A percentile compares a stretch with the other conserved stretches of the same genome.
Evolutionary conservation across 495 filamentous ascomycete species (phyloP).

Genomic region (Rhizodiscina lignyota): DNA sequence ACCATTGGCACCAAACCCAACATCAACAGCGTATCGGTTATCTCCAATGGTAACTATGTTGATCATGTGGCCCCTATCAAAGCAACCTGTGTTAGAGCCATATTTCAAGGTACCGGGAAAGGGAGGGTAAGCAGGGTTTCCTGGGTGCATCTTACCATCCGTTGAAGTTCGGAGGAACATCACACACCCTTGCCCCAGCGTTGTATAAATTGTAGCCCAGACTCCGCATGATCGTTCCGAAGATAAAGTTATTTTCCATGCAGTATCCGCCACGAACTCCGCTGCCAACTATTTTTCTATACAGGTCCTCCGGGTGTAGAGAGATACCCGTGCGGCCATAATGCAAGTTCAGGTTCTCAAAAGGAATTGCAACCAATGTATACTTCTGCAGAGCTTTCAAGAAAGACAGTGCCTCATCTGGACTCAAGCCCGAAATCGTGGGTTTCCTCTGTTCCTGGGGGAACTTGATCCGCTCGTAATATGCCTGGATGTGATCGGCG

Average conservation of each 20-base stretch:
- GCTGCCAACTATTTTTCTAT: constrained; percentile 41
- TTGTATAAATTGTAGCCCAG: constrained; percentile 43
- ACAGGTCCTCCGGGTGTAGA: constrained; percentile 41
- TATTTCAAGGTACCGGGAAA: neutral
- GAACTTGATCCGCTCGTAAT: too few relatives aligned
- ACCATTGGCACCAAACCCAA: constrained; percentile 53
- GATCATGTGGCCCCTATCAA: constrained; percentile 43
- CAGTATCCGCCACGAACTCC: constrained; percentile 58
- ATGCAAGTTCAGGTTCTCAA: constrained; percentile 48
- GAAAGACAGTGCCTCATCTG: constrained; percentile 7
- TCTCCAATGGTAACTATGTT: constrained; percentile 44
- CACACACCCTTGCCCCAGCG: constrained; percentile 26
- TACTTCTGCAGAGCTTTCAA: constrained; percentile 27
- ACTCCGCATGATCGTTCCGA: constrained; percentile 42
- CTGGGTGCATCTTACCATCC: constrained; percentile 11
- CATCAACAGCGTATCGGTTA: constrained; percentile 44
- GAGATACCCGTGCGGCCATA: constrained; percentile 38
- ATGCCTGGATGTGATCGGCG: too few relatives aligned
- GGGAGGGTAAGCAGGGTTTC: neutral
- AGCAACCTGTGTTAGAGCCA: neutral
- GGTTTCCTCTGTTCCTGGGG: too few relatives aligned
- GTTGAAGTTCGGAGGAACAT: constrained; percentile 12
- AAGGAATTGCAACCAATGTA: constrained; percentile 46
- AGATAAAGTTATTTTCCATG: constrained; percentile 58
- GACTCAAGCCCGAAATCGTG: too few relatives aligned